Base-by-base conservation (phyloP, 2,329 filamentous ascomycete species). In the Phoma sp. region DNA sequence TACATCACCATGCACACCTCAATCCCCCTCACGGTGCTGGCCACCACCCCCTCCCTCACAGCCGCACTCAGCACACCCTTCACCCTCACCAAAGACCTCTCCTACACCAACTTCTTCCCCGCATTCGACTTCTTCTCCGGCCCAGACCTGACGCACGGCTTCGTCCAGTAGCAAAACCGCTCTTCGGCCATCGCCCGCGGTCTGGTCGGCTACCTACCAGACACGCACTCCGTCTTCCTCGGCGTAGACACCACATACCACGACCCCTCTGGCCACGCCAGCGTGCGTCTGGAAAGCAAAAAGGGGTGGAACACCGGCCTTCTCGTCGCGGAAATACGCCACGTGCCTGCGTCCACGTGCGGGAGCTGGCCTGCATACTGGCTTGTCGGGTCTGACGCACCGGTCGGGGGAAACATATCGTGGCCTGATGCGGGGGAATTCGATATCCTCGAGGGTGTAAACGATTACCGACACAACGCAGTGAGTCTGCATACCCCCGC, bases 191-290 rank as follows among this genome's bases (percentile, higher is more conserved):
- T 61, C 15, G 25, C 43, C 2, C 43, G 57, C 15, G 34, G 58
- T 5, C 51, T 64, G 20, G 53, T 69, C 15, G 61, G 64, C n/a
- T 62, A 64, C 37, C 51, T 68, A 6, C 32, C 58, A 2, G 56
- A 61, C 32, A 61, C 57, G 10, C n/a, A 56, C 12, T 65, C 61
- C 25, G 45, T 69, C 49, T 74, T 60, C 47, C 43, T 83, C 5
- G 78, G 78, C 42, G 78, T 79, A 17, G 79, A 82, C 58, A 64
- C 62, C 47, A 75, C 59, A 10, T 74, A 55, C 46, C 62, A 65
- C 2, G 58, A 63, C 11, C 47, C 66, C 4, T 45, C 53, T 7
- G 72, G 72, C 2, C 67, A 72, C 9, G 58, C 66, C 3, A 66
- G 63, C 11, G 62, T 75, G 2, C 67, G 74, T 10, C 42, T 72